Conservation (phyloP, 257 asterid genomes). For the Nicotiana otophora region DNA sequence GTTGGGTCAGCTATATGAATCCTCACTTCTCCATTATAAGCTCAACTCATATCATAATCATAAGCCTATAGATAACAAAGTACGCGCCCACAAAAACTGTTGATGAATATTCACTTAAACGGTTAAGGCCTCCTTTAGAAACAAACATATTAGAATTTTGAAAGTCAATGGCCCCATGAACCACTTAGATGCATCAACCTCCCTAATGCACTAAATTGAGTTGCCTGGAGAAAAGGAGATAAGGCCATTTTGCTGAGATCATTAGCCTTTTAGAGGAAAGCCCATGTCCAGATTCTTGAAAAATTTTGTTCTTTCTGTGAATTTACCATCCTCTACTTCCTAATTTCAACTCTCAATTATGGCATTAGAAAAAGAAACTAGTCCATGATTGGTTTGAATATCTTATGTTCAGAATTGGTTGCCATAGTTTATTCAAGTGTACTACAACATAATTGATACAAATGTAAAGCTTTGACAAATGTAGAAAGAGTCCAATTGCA, state of each 20-base stretch:
- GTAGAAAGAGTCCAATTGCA: neutral
- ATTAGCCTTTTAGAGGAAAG: neutral
- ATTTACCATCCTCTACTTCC: neutral
- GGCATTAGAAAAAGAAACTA: neutral
- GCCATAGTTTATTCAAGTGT: neutral
- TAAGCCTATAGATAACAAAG: too few species aligned
- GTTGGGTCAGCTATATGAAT: too few species aligned
- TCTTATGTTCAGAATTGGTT: neutral
- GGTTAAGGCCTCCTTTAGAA: neutral
- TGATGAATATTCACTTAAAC: neutral
- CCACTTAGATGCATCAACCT: neutral
- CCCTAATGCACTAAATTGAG: neutral
- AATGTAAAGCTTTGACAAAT: neutral
- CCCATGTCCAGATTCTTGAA: neutral
- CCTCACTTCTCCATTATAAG: too few species aligned
- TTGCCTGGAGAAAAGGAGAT: neutral
- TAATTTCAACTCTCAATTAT: neutral
- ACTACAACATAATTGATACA: neutral
- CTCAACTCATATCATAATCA: too few species aligned
- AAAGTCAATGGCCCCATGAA: neutral
- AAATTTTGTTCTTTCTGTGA: neutral
- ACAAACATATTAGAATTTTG: neutral
- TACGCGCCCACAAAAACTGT: neutral
- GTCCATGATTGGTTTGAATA: neutral
- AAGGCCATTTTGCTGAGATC: neutral